A percentile compares a stretch with the other conserved stretches of the same genome.
These are phyloP conservation scores for Cladosporium sp. DNA, from an alignment of 2,329 filamentous ascomycete genomes.

Conservation along the genomic window DNA sequence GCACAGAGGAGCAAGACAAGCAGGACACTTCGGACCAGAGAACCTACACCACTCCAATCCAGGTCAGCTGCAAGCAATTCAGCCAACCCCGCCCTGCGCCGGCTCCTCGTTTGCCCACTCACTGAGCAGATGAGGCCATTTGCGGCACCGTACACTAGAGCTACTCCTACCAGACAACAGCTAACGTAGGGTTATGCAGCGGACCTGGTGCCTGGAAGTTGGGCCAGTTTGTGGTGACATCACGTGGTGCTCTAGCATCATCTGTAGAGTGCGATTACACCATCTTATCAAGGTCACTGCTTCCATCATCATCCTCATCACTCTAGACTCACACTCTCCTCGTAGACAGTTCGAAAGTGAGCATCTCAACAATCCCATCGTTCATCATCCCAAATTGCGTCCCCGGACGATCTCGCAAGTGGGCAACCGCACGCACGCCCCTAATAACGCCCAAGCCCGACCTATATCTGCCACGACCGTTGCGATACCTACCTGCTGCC, in stretches of 20 bases:
- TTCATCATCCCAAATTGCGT: not conserved
- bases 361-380: no score
- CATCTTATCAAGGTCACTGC: no score
- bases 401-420: constrained; percentile 1
- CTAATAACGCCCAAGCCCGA: constrained; percentile 3
- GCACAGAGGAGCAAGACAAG: not conserved
- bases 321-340: no score
- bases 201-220: not conserved
- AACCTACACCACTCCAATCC: not conserved
- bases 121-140: not conserved
- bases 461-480: constrained; percentile 11
- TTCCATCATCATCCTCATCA: no score
- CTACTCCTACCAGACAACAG: not conserved
- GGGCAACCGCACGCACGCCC: constrained; percentile 10
- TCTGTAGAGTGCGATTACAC: no score
- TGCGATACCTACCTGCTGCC: not conserved
- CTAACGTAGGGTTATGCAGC: not conserved
- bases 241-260: not conserved
- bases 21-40: not conserved
- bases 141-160: not conserved
- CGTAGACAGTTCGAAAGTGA: no score
- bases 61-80: constrained; percentile 1
- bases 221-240: not conserved
- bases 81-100: constrained; percentile 6
- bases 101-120: constrained; percentile 2